Conservation (phyloP, 192 early-diverging fungal genomes). For the Glomus cerebriforme region DNA sequence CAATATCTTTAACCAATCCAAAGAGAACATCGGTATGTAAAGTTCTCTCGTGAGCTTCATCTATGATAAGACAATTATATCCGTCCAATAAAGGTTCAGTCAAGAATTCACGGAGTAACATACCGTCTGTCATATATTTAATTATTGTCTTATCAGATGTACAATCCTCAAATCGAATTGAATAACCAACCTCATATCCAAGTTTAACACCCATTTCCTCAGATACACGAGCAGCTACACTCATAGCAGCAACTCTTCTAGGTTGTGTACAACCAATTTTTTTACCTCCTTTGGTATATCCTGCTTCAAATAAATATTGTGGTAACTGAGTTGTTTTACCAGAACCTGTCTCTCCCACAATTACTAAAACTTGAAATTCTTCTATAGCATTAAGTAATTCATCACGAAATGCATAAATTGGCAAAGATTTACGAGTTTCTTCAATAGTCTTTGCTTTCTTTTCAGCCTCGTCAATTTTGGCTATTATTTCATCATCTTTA, state of each 20-base stretch:
- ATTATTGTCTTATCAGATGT: slow-evolving; percentile 92
- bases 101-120: slow-evolving; percentile 96
- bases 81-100: slow-evolving; percentile 90
- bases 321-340: slow-evolving; percentile 99
- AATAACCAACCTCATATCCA: slow-evolving; percentile 88
- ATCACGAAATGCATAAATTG: slow-evolving; percentile 88
- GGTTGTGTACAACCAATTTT: slow-evolving; percentile 98
- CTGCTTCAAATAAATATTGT: slow-evolving; percentile 95
- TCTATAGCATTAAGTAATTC: slow-evolving; percentile 82
- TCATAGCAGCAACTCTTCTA: slow-evolving; percentile 97
- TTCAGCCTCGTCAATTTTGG: slow-evolving; percentile 65
- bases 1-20: slow-evolving; percentile 96
- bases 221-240: slow-evolving; percentile 94
- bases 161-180: slow-evolving; percentile 98
- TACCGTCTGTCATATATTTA: slow-evolving; percentile 99
- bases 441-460: slow-evolving; percentile 66
- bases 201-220: slow-evolving; percentile 96
- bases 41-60: slow-evolving; percentile 98
- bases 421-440: slow-evolving; percentile 82
- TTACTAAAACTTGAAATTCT: slow-evolving; percentile 84
- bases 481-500: slow-evolving; percentile 54
- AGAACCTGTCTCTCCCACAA: slow-evolving; percentile 97
- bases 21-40: slow-evolving; percentile 96
- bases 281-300: slow-evolving; percentile 85
- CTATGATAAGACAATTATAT: slow-evolving; percentile 95